Conservation (phyloP, 108 stramenopile species). For the Nannochloropsis salina region DNA sequence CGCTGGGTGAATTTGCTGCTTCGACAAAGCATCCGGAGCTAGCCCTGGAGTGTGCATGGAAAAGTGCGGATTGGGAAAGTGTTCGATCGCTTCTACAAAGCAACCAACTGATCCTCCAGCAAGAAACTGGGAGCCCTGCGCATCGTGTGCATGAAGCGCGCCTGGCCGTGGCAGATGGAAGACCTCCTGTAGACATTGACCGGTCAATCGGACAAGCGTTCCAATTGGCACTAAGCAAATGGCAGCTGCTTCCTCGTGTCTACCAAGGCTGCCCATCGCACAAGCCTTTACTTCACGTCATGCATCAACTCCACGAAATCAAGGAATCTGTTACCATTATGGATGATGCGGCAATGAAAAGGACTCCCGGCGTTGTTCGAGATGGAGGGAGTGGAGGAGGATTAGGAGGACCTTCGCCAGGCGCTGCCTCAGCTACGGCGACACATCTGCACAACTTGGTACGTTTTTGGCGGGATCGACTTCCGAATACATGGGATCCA, state of each 20-base stretch:
- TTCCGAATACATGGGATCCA: slow-evolving; percentile 78
- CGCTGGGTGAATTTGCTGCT: slow-evolving; percentile 70
- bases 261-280: slow-evolving; percentile 66
- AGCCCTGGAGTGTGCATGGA: slow-evolving; percentile 80
- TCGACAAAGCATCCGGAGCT: slow-evolving; percentile 58
- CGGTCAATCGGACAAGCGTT: slow-evolving; percentile 65
- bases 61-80: slow-evolving; percentile 70
- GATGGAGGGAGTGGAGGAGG: slow-evolving; percentile 19
- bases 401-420: not conserved
- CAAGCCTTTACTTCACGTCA: slow-evolving; percentile 67
- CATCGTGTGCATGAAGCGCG: slow-evolving; percentile 34
- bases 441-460: not conserved
- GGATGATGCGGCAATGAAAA: slow-evolving; percentile 65
- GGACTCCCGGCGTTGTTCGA: slow-evolving; percentile 44
- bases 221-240: slow-evolving; percentile 45
- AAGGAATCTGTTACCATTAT: slow-evolving; percentile 88
- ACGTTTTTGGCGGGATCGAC: slow-evolving; percentile 75
- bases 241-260: slow-evolving; percentile 47
- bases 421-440: not conserved
- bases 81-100: not conserved
- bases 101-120: slow-evolving; percentile 13
- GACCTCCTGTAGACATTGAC: slow-evolving; percentile 69
- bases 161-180: slow-evolving; percentile 62
- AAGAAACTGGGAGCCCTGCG: slow-evolving; percentile 31
- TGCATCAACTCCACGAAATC: slow-evolving; percentile 83